Base-by-base conservation (phyloP, 371 early-diverging fungal genomes). In the Syncephalis fuscata region DNA sequence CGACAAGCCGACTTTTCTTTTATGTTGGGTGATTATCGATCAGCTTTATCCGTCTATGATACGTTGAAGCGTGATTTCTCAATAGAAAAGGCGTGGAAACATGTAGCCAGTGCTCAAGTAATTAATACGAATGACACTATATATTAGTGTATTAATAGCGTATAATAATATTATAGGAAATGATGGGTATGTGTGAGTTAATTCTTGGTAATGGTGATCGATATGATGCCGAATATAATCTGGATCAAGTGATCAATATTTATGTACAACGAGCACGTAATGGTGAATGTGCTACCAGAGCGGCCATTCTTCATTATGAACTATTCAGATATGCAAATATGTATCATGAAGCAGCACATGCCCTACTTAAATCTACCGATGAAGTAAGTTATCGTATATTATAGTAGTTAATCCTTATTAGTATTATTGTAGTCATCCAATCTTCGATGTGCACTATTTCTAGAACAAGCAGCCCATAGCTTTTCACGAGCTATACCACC, bases 1-100 rank as follows among this genome's bases (percentile, higher is more conserved):
- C 81, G 82, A 53, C 63, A 93, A 39, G 97, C 89, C 4, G 95
- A 94, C 63, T 94, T 76, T 65, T 82, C 92, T 2, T 93, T 96
- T 55, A 93, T 94, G 92, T 66, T 96, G 5, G 67, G 84, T 16
- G 94, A 94, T 57, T 93, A 82, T 63, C 74, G 76, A 49, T 82
- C 91, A 59, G 94, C 97, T 1, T 74, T 74, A 41, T 70, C 78
- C 0, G 80, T 85, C 2, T 96, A 94, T 51, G 92, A 92, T 50
- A 77, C 78, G 0, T 88, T 86, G 1, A 81, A 85, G 45, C 80
- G 87, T 48, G 97, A 94, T 53, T 96, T 80, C 66, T 68, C 75
- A 3, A 71, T 78, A 0, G 89, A 88, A 47, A 80, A 82, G 54
- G 79, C 83, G 8, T 83, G 76, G 67, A 85, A 82, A 54, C 83